phyloP scores from a whole-genome alignment of 352 stramenopile genomes.

The Nothophytophthora sp. region DNA sequence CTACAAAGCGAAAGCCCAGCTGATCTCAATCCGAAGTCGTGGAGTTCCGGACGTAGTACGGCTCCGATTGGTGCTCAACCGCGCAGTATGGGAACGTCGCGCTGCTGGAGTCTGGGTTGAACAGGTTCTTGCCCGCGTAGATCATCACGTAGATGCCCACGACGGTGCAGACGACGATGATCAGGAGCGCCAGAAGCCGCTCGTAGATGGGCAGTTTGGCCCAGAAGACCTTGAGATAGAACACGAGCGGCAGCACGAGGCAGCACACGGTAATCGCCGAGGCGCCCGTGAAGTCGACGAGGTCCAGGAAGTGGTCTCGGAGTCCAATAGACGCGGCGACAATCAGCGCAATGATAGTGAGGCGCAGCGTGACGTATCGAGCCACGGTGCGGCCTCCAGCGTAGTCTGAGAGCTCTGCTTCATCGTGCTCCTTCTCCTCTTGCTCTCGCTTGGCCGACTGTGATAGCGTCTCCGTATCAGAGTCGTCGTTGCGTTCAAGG shows the following conservation, averaged over 20 bases:
- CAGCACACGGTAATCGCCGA: slow-evolving; percentile 46
- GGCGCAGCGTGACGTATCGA: slow-evolving; percentile 33
- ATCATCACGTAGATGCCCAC: slow-evolving; percentile 41
- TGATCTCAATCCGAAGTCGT: slow-evolving; percentile 22
- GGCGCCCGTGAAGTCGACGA: slow-evolving; percentile 49
- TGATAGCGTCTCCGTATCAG: slow-evolving; percentile 20
- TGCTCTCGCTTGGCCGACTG: slow-evolving; percentile 27
- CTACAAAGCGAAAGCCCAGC: too few species aligned
- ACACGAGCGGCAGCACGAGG: slow-evolving; percentile 44
- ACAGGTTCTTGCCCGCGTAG: slow-evolving; percentile 28
- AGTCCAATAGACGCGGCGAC: slow-evolving; percentile 39
- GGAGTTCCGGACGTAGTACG: slow-evolving; percentile 26
- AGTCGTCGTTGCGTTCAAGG: slow-evolving; percentile 24
- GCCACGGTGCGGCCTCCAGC: slow-evolving; percentile 21
- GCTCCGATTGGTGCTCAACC: slow-evolving; percentile 13
- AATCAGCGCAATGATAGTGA: slow-evolving; percentile 38
- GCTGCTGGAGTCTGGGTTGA: slow-evolving; percentile 20
- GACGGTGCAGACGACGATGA: slow-evolving; percentile 36
- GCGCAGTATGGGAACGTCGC: slow-evolving; percentile 28
- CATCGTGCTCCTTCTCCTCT: slow-evolving; percentile 28
- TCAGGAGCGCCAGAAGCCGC: slow-evolving; percentile 27
- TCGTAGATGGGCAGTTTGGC: slow-evolving; percentile 40
- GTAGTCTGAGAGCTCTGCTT: slow-evolving; percentile 33
- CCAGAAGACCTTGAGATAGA: slow-evolving; percentile 55
- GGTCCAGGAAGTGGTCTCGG: slow-evolving; percentile 41